phyloP scores from a whole-genome alignment of 108 stramenopile species.

The Aurantiochytrium sp. region DNA sequence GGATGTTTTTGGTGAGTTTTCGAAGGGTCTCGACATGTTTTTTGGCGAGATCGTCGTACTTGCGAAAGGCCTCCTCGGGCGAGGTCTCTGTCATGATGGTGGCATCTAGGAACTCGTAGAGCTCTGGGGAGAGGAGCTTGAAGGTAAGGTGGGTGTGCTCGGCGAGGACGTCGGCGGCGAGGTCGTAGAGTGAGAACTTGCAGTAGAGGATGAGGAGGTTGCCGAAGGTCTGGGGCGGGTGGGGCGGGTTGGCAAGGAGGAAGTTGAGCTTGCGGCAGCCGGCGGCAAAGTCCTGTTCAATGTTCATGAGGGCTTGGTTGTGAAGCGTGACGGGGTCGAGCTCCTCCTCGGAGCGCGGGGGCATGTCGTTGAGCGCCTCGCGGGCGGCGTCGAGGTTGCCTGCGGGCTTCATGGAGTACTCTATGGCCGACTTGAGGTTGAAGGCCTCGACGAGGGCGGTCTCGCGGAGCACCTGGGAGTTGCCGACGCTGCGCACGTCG shows the following conservation, averaged over 20 bases:
- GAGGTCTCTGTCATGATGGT: slow-evolving; percentile 65
- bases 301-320: slow-evolving; percentile 70
- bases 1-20: slow-evolving; percentile 64
- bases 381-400: slow-evolving; percentile 60
- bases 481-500: slow-evolving; percentile 63
- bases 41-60: slow-evolving; percentile 60
- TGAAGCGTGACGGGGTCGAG: slow-evolving; percentile 77
- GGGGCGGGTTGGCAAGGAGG: slow-evolving; percentile 67
- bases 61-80: slow-evolving; percentile 62
- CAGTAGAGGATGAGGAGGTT: slow-evolving; percentile 73
- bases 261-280: slow-evolving; percentile 71
- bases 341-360: slow-evolving; percentile 59
- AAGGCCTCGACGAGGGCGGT: slow-evolving; percentile 70
- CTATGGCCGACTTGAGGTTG: slow-evolving; percentile 78
- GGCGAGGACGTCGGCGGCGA: slow-evolving; percentile 72
- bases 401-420: slow-evolving; percentile 43
- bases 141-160: slow-evolving; percentile 68
- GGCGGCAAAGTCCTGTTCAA: slow-evolving; percentile 60
- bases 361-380: slow-evolving; percentile 69
- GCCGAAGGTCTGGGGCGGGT: slow-evolving; percentile 75
- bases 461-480: slow-evolving; percentile 47
- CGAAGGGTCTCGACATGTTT: slow-evolving; percentile 64
- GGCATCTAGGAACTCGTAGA: slow-evolving; percentile 74
- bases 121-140: slow-evolving; percentile 63
- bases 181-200: slow-evolving; percentile 66